Evolutionary conservation across 2,329 filamentous ascomycete genomes (phyloP).

Genomic region (Fusarium dimerum): DNA sequence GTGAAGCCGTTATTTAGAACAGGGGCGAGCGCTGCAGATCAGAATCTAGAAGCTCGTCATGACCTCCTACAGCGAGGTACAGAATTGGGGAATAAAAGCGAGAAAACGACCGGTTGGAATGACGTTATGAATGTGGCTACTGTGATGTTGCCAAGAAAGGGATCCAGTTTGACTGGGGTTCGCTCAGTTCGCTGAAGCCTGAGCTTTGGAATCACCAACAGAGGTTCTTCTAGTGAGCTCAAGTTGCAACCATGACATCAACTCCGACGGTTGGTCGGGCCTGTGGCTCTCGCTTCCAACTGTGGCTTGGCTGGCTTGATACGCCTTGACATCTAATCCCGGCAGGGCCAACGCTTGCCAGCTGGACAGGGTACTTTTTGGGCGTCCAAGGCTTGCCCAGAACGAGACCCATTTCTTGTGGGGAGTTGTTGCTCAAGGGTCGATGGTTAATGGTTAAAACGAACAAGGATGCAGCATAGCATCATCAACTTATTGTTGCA

Average conservation of each 20-base stretch:
- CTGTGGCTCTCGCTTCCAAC: constrained; percentile 15
- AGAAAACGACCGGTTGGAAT: background rate
- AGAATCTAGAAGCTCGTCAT: constrained; percentile 3
- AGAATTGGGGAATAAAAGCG: background rate
- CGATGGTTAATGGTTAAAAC: background rate
- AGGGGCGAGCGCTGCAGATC: constrained; percentile 5
- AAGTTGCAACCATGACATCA: constrained; percentile 26
- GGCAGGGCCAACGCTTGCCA: constrained; percentile 22
- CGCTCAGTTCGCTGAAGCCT: no score
- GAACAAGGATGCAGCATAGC: background rate
- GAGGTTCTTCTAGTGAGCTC: no score
- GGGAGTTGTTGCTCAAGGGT: constrained; percentile 3
- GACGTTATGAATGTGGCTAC: background rate
- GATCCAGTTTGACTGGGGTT: background rate
- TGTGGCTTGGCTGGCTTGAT: constrained; percentile 25
- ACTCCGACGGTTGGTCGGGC: constrained; percentile 12
- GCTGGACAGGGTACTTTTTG: constrained; percentile 23
- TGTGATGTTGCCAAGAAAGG: background rate
- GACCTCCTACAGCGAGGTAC: background rate
- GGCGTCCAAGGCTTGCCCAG: constrained; percentile 2
- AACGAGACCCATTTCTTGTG: constrained; percentile 13
- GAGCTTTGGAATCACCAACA: no score
- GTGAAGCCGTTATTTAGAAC: constrained; percentile 11
- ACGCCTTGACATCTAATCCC: constrained; percentile 12
- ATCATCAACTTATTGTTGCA: background rate